phyloP scores from a whole-genome alignment of 371 early-diverging fungal genomes.

The Vairimorpha necatrix region DNA sequence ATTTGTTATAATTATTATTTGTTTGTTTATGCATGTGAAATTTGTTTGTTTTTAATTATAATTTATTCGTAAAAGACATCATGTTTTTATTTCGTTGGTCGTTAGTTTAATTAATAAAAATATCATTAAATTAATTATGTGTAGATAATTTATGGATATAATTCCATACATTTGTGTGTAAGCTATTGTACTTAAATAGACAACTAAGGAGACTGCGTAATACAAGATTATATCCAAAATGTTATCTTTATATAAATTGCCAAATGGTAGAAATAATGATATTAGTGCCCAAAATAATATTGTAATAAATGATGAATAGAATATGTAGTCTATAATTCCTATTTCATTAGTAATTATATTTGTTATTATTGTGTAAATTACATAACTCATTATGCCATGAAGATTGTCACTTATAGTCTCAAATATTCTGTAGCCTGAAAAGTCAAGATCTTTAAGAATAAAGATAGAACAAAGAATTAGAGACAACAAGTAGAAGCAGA shows the following conservation, averaged over 20 bases:
- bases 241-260: neutral
- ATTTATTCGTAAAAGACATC: no score
- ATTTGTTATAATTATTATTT: no score
- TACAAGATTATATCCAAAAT: neutral
- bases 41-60: no score
- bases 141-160: neutral
- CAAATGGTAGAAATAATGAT: neutral
- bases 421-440: neutral
- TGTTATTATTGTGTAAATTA: neutral
- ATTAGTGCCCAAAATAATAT: neutral
- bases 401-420: neutral
- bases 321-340: neutral
- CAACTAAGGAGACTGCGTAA: neutral
- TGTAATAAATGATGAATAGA: neutral
- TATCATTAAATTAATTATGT: neutral
- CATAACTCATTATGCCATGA: neutral
- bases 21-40: no score
- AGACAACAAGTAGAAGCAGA: neutral
- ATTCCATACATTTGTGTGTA: constrained; percentile 3
- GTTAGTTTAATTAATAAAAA: neutral
- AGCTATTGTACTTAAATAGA: neutral
- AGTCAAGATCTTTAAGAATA: neutral
- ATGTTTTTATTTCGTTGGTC: no score
- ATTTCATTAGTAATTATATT: neutral
- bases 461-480: neutral